A percentile compares a stretch with the other conserved stretches of the same genome.
phyloP scores from a whole-genome alignment of 768 basidiomycete species.

The Thelephora aurantiotincta region DNA sequence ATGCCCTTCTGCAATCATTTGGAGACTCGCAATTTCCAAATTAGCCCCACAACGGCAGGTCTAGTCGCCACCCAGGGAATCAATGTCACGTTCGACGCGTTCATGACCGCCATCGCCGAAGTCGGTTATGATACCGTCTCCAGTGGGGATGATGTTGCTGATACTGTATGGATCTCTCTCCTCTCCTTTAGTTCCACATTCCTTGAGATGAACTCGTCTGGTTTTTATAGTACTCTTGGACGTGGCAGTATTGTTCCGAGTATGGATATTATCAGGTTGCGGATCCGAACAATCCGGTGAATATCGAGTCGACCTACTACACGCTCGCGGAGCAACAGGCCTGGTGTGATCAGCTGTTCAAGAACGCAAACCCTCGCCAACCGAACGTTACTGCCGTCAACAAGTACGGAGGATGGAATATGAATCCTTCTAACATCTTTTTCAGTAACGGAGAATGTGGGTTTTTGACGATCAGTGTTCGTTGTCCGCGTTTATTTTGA shows the following conservation, averaged over 20 bases:
- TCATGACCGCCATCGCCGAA: conserved; percentile 27
- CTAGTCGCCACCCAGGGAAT: conserved; percentile 21
- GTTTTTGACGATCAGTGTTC: conserved; percentile 5
- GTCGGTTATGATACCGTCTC: conserved; percentile 31
- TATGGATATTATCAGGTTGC: conserved; percentile 37
- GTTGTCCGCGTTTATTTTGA: neutral
- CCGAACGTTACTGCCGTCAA: conserved; percentile 31
- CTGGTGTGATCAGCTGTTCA: conserved; percentile 19
- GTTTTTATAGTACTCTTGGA: conserved; percentile 22
- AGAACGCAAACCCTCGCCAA: conserved; percentile 18
- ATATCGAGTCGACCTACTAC: conserved; percentile 32
- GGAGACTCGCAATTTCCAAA: conserved; percentile 29
- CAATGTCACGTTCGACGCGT: conserved; percentile 24
- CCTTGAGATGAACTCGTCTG: neutral
- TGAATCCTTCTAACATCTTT: conserved; percentile 32
- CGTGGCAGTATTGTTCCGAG: conserved; percentile 40
- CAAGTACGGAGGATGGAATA: conserved; percentile 38
- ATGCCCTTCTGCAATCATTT: conserved; percentile 34
- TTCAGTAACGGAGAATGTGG: conserved; percentile 36
- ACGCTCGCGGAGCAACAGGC: conserved; percentile 30
- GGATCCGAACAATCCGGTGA: conserved; percentile 27
- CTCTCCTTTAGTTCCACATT: neutral
- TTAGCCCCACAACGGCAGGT: conserved; percentile 22
- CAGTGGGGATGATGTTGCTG: conserved; percentile 14
- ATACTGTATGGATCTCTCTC: neutral